Base-by-base conservation (phyloP, 805 yeast species). In the Kregervanrija delftensis region DNA sequence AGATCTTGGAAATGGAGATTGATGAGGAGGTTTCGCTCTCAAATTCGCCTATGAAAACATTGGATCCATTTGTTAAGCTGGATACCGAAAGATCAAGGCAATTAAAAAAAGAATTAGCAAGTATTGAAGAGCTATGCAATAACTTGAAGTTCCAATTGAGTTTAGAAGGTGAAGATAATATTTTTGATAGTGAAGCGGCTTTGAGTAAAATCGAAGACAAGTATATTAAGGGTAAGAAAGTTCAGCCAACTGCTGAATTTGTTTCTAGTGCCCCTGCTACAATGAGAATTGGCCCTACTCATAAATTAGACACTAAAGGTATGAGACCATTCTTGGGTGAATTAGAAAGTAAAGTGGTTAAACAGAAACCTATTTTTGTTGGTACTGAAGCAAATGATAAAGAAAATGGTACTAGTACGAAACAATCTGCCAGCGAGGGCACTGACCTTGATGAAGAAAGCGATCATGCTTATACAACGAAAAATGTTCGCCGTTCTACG, bases 281-380 rank as follows among this genome's bases (percentile, higher is more conserved):
- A 3, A 38, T 48, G 48, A 37, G 37, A 13, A 49, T 44, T 22
- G 48, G 44, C 4, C 48, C 48, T 9, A 47, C 52, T 30, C 50
- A 57, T 38, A 49, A 56, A 43, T 43, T 50, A 31, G 54, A 56
- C 13, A 37, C 46, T 1, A 32, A 33, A 22, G 48, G 49, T 16
- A 58, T 55, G 57, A 52, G 58, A 41, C 64, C 71, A 30, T 78
- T 79, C 54, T 63, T 80, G 51, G 66, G 70, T 39, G 86, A 80
- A 54, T 63, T 80, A 50, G 66, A 72, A 16, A 59, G 70, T 3
- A 77, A 74, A 51, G 81, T 79, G 11, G 65, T 61, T 8, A 73
- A 65, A 45, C 56, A 67, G 3, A 67, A 66, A 4, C 56, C 77
- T 1, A 68, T 71, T 35, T 11, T 9, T 9, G 17, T 30, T 12